Conservation (phyloP, 352 stramenopile genomes). For the Thraustotheca clavata region DNA sequence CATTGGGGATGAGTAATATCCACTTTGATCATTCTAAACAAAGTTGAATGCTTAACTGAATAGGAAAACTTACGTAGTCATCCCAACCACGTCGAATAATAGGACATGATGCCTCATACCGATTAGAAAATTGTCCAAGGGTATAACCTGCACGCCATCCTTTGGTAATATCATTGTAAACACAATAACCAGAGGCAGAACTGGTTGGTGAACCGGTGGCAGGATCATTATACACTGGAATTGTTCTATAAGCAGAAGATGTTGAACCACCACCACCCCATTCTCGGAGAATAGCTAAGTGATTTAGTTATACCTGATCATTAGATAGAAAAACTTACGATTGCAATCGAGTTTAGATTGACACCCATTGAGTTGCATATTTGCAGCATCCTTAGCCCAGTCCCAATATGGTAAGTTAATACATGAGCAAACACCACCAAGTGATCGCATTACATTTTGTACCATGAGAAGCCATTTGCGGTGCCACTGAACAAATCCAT, state of each 20-base stretch:
- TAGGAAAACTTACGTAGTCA: background rate
- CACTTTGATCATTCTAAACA: slow-evolving; percentile 12
- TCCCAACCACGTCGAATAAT: slow-evolving; percentile 15
- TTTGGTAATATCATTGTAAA: slow-evolving; percentile 15
- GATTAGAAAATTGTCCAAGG: background rate
- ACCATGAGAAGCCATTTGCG: slow-evolving; percentile 22
- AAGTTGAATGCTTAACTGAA: background rate
- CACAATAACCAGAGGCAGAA: slow-evolving; percentile 11
- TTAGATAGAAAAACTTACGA: background rate
- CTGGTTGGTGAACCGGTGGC: background rate
- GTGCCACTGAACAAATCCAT: slow-evolving; percentile 20
- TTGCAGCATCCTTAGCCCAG: slow-evolving; percentile 9
- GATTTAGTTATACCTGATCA: background rate
- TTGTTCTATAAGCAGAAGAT: background rate
- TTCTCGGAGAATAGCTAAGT: slow-evolving; percentile 3
- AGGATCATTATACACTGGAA: slow-evolving; percentile 15
- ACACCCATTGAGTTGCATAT: slow-evolving; percentile 14
- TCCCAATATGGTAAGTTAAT: slow-evolving; percentile 19
- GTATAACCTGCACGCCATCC: slow-evolving; percentile 5
- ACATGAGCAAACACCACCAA: slow-evolving; percentile 12
- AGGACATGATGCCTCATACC: slow-evolving; percentile 4
- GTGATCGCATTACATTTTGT: slow-evolving; percentile 15
- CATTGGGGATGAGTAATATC: background rate
- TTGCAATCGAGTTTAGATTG: background rate
- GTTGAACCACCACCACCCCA: slow-evolving; percentile 17